These are phyloP conservation scores for Talaromyces stipitatus DNA, from an alignment of 495 filamentous ascomycete genomes.

Conservation along the genomic window DNA sequence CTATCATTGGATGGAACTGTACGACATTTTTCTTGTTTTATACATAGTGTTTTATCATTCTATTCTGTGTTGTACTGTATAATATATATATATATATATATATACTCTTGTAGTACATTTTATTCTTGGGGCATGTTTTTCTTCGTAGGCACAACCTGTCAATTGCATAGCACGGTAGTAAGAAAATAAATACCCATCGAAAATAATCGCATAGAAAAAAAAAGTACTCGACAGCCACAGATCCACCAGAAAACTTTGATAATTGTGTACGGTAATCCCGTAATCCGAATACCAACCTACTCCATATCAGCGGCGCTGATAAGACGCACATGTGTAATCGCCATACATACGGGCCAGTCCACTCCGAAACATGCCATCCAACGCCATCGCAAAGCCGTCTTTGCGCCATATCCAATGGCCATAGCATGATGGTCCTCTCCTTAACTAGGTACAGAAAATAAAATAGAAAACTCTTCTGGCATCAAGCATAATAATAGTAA, in stretches of 20 bases:
- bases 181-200: too few relatives aligned
- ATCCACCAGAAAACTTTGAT: conserved; percentile 3
- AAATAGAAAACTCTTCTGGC: too few relatives aligned
- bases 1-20: neutral
- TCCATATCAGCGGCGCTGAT: too few relatives aligned
- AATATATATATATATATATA: neutral
- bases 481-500: too few relatives aligned
- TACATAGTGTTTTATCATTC: neutral
- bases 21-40: neutral
- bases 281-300: neutral
- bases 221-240: neutral
- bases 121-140: too few relatives aligned
- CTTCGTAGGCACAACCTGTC: too few relatives aligned
- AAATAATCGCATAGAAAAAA: neutral
- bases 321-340: too few relatives aligned
- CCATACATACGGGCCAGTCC: neutral
- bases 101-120: neutral
- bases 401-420: neutral
- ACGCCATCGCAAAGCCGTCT: neutral
- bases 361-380: neutral
- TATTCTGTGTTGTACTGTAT: neutral
- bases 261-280: neutral
- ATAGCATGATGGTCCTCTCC: too few relatives aligned
- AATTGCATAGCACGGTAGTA: too few relatives aligned
- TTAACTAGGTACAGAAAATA: too few relatives aligned